phyloP scores from a whole-genome alignment of 2,329 filamentous ascomycete genomes.

The Tolypocladium tropicale region DNA sequence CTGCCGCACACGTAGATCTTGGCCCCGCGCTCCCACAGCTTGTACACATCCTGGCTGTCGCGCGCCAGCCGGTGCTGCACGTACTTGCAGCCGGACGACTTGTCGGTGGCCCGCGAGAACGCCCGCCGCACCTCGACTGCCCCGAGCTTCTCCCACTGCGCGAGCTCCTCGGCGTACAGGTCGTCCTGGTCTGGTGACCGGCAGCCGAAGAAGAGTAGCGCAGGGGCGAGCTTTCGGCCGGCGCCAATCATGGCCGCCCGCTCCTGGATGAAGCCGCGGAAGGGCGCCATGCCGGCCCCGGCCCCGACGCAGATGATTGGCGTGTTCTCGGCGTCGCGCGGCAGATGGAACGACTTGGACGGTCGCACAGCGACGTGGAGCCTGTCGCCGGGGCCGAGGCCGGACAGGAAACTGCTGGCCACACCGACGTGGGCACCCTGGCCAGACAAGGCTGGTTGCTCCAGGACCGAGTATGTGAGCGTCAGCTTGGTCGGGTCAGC shows the following conservation, averaged over 20 bases:
- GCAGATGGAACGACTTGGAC: constrained; percentile 37
- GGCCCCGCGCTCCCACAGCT: constrained; percentile 33
- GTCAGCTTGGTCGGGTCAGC: constrained; percentile 45
- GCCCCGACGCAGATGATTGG: constrained; percentile 42
- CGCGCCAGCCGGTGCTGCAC: constrained; percentile 34
- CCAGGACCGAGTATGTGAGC: constrained; percentile 59
- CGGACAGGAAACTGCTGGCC: constrained; percentile 49
- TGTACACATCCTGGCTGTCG: constrained; percentile 23
- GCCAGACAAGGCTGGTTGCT: constrained; percentile 40
- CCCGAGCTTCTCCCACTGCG: constrained; percentile 47
- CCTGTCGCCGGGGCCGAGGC: constrained; percentile 31
- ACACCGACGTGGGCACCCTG: constrained; percentile 46
- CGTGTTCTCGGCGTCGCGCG: constrained; percentile 29
- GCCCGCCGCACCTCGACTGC: constrained; percentile 51
- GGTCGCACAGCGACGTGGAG: constrained; percentile 39
- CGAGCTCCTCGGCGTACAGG: constrained; percentile 49
- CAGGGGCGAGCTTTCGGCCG: constrained; percentile 45
- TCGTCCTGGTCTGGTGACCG: constrained; percentile 43
- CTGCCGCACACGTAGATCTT: constrained; percentile 58
- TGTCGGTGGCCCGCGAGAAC: constrained; percentile 36
- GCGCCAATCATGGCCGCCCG: constrained; percentile 39
- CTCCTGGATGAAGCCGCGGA: constrained; percentile 54
- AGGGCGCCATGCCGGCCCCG: constrained; percentile 49
- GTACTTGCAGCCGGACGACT: constrained; percentile 36
- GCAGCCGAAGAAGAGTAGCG: constrained; percentile 58